Conservation (phyloP, 257 asterid species). For the Coffea eugenioides region DNA sequence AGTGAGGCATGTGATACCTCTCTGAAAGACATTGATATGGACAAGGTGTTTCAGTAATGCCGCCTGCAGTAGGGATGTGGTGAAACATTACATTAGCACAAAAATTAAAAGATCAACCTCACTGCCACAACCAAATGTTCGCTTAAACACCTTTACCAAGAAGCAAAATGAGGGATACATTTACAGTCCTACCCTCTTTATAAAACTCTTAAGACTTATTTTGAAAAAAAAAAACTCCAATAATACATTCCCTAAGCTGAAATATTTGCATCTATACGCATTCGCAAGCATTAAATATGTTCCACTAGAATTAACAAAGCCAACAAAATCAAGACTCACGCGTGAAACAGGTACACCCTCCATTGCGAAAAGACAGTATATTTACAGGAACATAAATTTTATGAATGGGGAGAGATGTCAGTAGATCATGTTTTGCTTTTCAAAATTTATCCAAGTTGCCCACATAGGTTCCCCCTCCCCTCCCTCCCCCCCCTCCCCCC, state of each 20-base stretch:
- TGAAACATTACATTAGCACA: not conserved
- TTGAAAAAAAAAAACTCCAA: no score
- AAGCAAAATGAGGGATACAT: not conserved
- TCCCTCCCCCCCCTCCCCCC: no score
- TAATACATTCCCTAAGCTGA: not conserved
- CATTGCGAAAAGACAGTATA: no score
- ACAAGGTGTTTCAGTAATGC: constrained; percentile 87
- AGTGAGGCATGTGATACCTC: constrained; percentile 93
- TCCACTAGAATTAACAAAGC: not conserved
- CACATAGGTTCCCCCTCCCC: no score
- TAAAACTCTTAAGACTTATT: not conserved
- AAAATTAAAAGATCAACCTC: not conserved
- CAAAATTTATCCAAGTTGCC: no score
- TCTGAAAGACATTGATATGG: constrained; percentile 89
- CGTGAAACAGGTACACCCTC: not conserved
- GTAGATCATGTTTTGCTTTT: no score
- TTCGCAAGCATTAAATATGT: not conserved
- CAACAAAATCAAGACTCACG: not conserved
- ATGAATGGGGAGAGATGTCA: no score
- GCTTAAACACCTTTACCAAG: not conserved
- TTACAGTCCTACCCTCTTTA: not conserved
- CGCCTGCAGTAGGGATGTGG: constrained; percentile 51
- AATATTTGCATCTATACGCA: no score
- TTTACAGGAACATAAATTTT: no score
- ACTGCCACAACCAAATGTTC: not conserved